Evolutionary conservation across 202 grass and related monocot species (phyloP), one percentile per base, ranked within the genome.

Genomic region (Digitaria exilis): DNA sequence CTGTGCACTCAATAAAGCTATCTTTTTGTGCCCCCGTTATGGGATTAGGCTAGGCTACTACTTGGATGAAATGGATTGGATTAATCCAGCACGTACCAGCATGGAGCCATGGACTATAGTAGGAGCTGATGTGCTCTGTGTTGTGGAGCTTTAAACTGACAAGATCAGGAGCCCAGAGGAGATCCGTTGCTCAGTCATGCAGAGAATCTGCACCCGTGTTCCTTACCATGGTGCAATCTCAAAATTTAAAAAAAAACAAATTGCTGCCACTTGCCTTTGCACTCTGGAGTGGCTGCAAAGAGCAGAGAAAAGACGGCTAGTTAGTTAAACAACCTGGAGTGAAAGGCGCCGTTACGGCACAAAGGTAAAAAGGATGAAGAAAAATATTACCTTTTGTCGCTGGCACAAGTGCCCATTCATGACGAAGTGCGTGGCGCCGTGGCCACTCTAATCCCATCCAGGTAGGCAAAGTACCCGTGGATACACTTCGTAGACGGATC

Each of bases 321-420:
- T 37, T 54, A 14, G 43, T 57, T 63, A 51, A 64, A 73, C 54
- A 59, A 58, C 29, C 51, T 3, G 6, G 17, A 74, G 56, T 10
- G 44, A 15, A 51, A 51, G 43, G n/a, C 39, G 44, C 45, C 69
- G 6, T 30, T 42, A 65, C 30, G 17, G 45, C 81, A 75, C 81
- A 75, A 75, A 75, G 34, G 69, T 52, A 41, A 51, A 54, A 43
- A 16, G 9, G 4, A 19, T 28, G 25, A 56, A 30, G 5, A 43
- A 14, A 12, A 24, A 6, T 71, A 0, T 46, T 45, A 29, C 68
- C 16, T 71, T 49, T 54, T 13, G 44, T 22, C 57, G 69, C 69
- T 42, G 59, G 76, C 25, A 5, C 52, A 72, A 72, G 79, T 49
- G 79, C 67, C 67, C 44, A 73, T 61, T 69, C 80, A 73, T 48